Base-by-base conservation (phyloP, 2,329 filamentous ascomycete genomes). In the Xylaria arbuscula region DNA sequence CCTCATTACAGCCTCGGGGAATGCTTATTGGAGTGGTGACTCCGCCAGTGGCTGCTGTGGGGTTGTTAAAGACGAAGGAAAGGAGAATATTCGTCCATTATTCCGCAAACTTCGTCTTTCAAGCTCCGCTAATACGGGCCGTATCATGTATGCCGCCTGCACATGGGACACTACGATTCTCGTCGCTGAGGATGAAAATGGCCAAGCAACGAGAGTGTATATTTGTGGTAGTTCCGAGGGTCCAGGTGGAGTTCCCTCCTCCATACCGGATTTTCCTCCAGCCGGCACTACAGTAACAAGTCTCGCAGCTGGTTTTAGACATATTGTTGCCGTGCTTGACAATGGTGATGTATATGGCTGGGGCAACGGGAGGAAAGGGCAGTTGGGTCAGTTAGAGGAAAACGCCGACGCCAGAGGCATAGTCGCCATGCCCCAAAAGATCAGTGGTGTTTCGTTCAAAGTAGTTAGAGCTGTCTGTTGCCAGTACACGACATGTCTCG, bases 301-400 rank as follows among this genome's bases (percentile, higher is more conserved):
- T 66, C 77, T 98, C 32, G 83, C 90, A 1, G 91, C 92, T 11
- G 89, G 92, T 38, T 92, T 97, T 84, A 89, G 89, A 24, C 96
- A 99, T 77, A 89, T 89, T 0, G 87, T 97, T 17, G 88, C 83
- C 1, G 87, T 98, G 0, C 80, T 97, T 3, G 87, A 86, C 51
- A 91, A 92, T 76, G 95, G 94, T 0, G 86, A 92, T 17, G 90
- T 90, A 1, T 97, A 92, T 77, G 94, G 93, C 2, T 98, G 95
- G 95, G 96, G 96, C 0, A 93, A 89, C 74, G 91, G 92, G 15
- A 87, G 93, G 28, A 96, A 97, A 77, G 93, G 93, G 0, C 95
- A 99, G 78, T 81, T 97, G 0, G 94, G 94, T 0, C 80, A 83
- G 15, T n/a, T 73, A 24, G 68, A 67, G 10, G 66, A 71, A 17